Evolutionary conservation across 2,329 filamentous ascomycete genomes (phyloP), one percentile per base, ranked within the genome.

Genomic region (Rhinocladiella mackenziei): DNA sequence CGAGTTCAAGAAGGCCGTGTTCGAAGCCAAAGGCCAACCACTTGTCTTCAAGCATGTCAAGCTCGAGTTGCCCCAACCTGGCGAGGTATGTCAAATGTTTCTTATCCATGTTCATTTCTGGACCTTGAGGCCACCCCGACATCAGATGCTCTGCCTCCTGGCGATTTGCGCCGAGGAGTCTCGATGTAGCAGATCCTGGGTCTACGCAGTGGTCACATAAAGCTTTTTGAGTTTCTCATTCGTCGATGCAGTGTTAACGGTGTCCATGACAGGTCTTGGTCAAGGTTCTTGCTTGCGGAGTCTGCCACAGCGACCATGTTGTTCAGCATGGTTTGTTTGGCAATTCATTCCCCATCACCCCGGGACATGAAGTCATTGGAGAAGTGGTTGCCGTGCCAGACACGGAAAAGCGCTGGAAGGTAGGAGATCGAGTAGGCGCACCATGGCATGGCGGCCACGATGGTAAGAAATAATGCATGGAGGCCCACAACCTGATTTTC

Each of bases 281-380:
- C 62, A 87, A 87, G 61, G 76, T 86, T 2, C 68, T 80, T 6
- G 84, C 84, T 4, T 86, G 80, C 55, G 84, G 84, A 31, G 76
- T 89, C 36, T 89, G 84, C 63, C 81, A 80, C 61, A 76, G 74
- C 1, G 84, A 88, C 56, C 49, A 65, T 14, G 64, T 62, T 40
- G 63, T 76, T 1, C 67, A 72, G 37, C 34, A 58, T 2, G 78
- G 78, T 17, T 56, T 63, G 3, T 65, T 83, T 31, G 77, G 76
- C 8, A 71, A 76, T 31, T 56, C 72, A 14, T 81, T 76, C 56
- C 83, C 83, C 1, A 72, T 77, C 4, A 65, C 80, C 2, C 80
- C 82, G 0, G 85, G 85, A 15, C 85, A 89, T 63, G 84, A 89
- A 61, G 68, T 83, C 23, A 75, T 89, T 42, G 84, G 84, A 8